Base-by-base conservation (phyloP, 768 basidiomycete species). In the Mycena sanguinolenta region DNA sequence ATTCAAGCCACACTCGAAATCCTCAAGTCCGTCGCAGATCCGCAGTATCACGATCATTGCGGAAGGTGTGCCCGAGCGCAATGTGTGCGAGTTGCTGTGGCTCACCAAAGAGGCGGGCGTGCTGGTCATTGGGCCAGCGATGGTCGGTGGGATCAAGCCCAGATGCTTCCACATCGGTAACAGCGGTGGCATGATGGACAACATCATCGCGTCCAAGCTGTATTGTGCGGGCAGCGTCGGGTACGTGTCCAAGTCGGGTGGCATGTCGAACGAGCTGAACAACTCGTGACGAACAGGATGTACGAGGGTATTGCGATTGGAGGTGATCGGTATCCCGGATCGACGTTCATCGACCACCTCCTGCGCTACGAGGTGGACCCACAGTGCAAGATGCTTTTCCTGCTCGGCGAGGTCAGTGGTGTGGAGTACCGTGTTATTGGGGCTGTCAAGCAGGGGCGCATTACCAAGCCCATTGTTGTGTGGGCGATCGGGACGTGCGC, bases 161-260 rank as follows among this genome's bases (percentile, higher is more conserved):
- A 97, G 97, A 50, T 98, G 97, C 87, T 99, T 98, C 94, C 90
- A 97, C 82, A 99, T 99, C 77, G 97, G 97, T 77, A 99, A 99
- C 89, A 96, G 95, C 69, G 97, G 97, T 87, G 97, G 95, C 78
- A 99, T 99, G 97, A 98, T 98, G 97, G 97, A 99, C 87, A 99
- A 99, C 88, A 97, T 99, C 85, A 98, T 98, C 79, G 86, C 97
- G 9, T 97, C 96, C 72, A 99, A 98, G 87, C 93, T 99, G 72
- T 99, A 98, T 89, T 96, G 97, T 77, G 86, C 96, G 30, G 97
- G 97, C 65, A 96, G 96, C 16, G 95, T 99, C 76, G 97, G 97
- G 78, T 99, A 99, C 82, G 97, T 99, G 79, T 98, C 96, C 82
- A 99, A 99, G 86, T 98, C 97, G 10, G 97, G 97, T 75, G 97